Evolutionary conservation across 805 yeast genomes (phyloP).

Genomic region (Candida coquimbonensis): DNA sequence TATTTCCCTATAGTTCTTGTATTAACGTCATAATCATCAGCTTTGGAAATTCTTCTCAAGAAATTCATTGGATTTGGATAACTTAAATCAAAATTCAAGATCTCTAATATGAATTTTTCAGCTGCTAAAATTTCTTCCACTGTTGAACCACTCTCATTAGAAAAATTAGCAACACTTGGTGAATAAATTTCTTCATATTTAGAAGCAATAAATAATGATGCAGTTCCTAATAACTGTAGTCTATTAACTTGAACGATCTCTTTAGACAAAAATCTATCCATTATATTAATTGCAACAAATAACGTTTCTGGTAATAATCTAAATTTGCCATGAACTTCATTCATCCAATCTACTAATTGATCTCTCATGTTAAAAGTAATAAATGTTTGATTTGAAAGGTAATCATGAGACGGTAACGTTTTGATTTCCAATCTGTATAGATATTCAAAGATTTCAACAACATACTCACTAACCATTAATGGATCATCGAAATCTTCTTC

Average conservation of each 20-base stretch:
- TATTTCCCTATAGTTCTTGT: slow-evolving; percentile 88
- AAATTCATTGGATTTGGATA: slow-evolving; percentile 94
- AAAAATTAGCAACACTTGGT: slow-evolving; percentile 81
- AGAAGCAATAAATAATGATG: slow-evolving; percentile 82
- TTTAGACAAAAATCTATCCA: slow-evolving; percentile 79
- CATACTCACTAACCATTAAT: slow-evolving; percentile 90
- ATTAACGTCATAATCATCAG: slow-evolving; percentile 88
- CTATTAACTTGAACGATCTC: slow-evolving; percentile 75
- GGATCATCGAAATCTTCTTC: slow-evolving; percentile 77
- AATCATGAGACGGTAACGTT: slow-evolving; percentile 52
- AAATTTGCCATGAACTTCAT: slow-evolving; percentile 80
- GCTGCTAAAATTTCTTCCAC: slow-evolving; percentile 83
- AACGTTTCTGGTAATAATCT: slow-evolving; percentile 82
- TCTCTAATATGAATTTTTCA: slow-evolving; percentile 72
- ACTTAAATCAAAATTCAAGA: slow-evolving; percentile 67
- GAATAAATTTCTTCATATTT: slow-evolving; percentile 90
- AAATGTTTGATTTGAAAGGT: slow-evolving; percentile 34
- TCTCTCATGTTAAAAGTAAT: slow-evolving; percentile 56
- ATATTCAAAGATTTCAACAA: slow-evolving; percentile 76
- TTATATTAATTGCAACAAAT: slow-evolving; percentile 73
- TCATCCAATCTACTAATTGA: slow-evolving; percentile 90
- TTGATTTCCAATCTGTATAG: slow-evolving; percentile 63
- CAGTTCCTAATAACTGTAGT: slow-evolving; percentile 80
- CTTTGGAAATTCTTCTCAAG: slow-evolving; percentile 83
- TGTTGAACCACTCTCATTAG: slow-evolving; percentile 73